Percentiles rank a stretch among this genome's conserved stretches.
These are phyloP conservation scores for Diaporthe aspalathi DNA, from an alignment of 2,329 filamentous ascomycete species.

Conservation along the genomic window DNA sequence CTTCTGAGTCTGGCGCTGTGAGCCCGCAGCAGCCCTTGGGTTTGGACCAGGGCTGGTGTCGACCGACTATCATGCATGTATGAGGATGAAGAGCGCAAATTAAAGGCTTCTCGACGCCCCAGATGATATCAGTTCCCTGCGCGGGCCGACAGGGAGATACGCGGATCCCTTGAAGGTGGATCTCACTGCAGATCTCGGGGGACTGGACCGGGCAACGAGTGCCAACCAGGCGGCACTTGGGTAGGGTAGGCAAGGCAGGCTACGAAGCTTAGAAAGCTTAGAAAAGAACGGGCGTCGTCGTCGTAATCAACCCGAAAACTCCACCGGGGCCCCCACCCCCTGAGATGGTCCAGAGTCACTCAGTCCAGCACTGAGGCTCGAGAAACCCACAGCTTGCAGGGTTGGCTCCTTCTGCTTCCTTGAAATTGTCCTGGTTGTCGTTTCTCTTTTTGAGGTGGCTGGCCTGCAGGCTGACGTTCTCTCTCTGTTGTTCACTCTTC, in stretches of 20 bases:
- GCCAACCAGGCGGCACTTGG: constrained; percentile 20
- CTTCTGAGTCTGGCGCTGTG: not conserved
- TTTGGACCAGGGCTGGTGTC: not conserved
- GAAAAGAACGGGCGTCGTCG: constrained; percentile 29
- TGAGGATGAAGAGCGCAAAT: constrained; percentile 8
- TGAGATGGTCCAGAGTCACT: constrained; percentile 3
- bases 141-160: constrained; percentile 25
- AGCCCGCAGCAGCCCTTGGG: not conserved
- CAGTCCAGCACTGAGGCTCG: no score
- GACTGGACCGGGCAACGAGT: not conserved
- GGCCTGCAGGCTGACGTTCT: constrained; percentile 8
- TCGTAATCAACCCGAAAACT: constrained; percentile 13
- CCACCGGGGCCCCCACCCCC: constrained; percentile 26
- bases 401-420: constrained; percentile 14
- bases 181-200: constrained; percentile 10
- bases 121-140: constrained; percentile 14
- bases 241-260: not conserved
- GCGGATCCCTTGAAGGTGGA: not conserved
- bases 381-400: constrained; percentile 24
- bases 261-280: constrained; percentile 23
- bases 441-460: constrained; percentile 15
- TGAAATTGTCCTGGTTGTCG: constrained; percentile 15
- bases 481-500: constrained; percentile 12
- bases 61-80: constrained; percentile 7
- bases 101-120: constrained; percentile 20